Conservation (phyloP, 345 rosid genomes). For the Pugionium cornutum region DNA sequence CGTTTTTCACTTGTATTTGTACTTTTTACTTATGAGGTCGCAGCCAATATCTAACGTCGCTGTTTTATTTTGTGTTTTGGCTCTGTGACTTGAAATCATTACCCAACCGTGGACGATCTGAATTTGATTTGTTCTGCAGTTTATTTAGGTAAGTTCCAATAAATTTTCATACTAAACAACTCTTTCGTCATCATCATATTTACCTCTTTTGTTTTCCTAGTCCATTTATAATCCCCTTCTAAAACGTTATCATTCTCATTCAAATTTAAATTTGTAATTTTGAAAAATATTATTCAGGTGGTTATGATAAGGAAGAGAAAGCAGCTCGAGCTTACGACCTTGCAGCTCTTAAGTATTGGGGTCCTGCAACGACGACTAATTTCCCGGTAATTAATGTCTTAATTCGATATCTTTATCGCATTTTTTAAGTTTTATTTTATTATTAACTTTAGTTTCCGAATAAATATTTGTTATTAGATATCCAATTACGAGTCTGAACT, state of each 20-base stretch:
- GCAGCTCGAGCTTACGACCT: conserved; percentile 97
- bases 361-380: conserved; percentile 87
- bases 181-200: conserved; percentile 6
- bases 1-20: neutral
- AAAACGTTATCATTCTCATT: conserved; percentile 8
- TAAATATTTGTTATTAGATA: conserved; percentile 44
- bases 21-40: conserved; percentile 16
- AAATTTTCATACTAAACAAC: conserved; percentile 8
- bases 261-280: neutral
- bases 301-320: conserved; percentile 93
- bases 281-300: conserved; percentile 51
- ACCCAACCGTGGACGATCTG: conserved; percentile 52
- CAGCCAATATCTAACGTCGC: conserved; percentile 31
- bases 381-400: conserved; percentile 56
- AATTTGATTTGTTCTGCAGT: conserved; percentile 55
- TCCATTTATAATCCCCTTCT: neutral
- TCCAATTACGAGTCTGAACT: conserved; percentile 77
- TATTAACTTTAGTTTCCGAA: neutral
- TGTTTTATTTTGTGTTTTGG: conserved; percentile 38
- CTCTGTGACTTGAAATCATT: conserved; percentile 57
- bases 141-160: conserved; percentile 70
- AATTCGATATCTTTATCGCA: neutral
- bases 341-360: conserved; percentile 99
- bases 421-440: neutral
- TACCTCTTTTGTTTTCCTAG: neutral